Percentiles rank a stretch among this genome's conserved stretches.
phyloP scores from a whole-genome alignment of 1,284 basidiomycete genomes.

The Phlebopus sp. region DNA sequence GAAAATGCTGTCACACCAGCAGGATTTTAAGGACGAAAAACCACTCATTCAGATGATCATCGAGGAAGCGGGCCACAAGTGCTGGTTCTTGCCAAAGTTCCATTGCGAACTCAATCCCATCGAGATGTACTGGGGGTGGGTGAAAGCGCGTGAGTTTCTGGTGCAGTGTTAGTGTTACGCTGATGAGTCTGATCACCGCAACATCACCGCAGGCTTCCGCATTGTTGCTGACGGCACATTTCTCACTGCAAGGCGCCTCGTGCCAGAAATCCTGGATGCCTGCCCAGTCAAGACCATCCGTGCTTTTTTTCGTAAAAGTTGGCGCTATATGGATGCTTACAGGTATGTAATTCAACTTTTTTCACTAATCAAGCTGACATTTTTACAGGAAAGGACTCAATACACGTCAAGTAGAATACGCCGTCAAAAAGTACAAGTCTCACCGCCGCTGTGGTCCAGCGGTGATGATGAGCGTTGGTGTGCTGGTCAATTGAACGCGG shows the following conservation, averaged over 20 bases:
- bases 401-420: neutral
- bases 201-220: too few relatives aligned
- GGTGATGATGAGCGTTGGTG: too few relatives aligned
- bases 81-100: conserved; percentile 11
- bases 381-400: neutral
- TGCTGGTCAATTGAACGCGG: too few relatives aligned
- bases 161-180: too few relatives aligned
- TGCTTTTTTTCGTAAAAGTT: neutral
- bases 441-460: neutral
- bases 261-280: too few relatives aligned
- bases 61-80: conserved; percentile 6
- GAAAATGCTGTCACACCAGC: conserved; percentile 6
- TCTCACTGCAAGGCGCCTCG: too few relatives aligned
- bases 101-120: conserved; percentile 20
- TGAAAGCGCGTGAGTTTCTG: neutral
- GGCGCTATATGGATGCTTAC: conserved; percentile 9
- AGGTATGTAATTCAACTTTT: neutral
- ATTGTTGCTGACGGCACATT: too few relatives aligned
- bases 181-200: too few relatives aligned
- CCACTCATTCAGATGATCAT: conserved; percentile 7
- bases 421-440: conserved; percentile 3
- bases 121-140: conserved; percentile 23
- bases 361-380: neutral
- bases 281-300: too few relatives aligned
- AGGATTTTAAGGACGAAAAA: conserved; percentile 9